Evolutionary conservation across 2,329 filamentous ascomycete genomes (phyloP), one percentile per base, ranked within the genome.

Genomic region (Bimuria novae-zelandiae): DNA sequence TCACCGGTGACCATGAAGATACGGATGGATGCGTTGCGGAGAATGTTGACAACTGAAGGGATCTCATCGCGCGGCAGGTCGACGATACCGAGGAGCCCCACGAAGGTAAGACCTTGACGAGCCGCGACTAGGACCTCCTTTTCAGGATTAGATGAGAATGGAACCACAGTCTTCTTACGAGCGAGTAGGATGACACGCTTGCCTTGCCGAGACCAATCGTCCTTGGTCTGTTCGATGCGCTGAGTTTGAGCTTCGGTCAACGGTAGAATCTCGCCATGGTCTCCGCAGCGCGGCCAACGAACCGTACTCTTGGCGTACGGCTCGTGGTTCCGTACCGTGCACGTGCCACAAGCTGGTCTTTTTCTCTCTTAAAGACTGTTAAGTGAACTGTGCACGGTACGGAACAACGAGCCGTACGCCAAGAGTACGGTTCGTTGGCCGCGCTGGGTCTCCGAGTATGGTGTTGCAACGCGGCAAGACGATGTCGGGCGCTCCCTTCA

Each of bases 1-100:
- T 92, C 89, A 8, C 89, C 88, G 1, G 89, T 92, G 0, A 92
- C 89, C 89, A 92, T 92, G 71, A 89, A 87, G 25, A 91, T 85
- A n/a, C 86, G 79, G 49, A 92, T 88, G 1, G 87, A 87, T 3
- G 89, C 89, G 1, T 82, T 79, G 11, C 88, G 82, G 14, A 91
- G 77, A 0, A 82, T 89, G n/a, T 77, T 75, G 23, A 86, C 76
- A 1, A 85, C 83, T 11, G 77, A 77, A 0, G 83, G 80, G 27
- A 86, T 85, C 60, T 86, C 84, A 23, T 82, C 78, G 44, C 83
- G 77, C 12, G 82, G 82, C 19, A 84, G 84, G 61, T 87, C 84
- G 25, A 84, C 79, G 43, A 86, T 82, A 10, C 78, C 83, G 33
- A 85, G 77, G 0, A 86, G 69, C 5, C 84, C 83, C 16, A 85